Percentiles rank a stretch among this genome's conserved stretches.
These are phyloP conservation scores for Citrus australasica DNA, from an alignment of 345 rosid genomes.

Conservation along the genomic window DNA sequence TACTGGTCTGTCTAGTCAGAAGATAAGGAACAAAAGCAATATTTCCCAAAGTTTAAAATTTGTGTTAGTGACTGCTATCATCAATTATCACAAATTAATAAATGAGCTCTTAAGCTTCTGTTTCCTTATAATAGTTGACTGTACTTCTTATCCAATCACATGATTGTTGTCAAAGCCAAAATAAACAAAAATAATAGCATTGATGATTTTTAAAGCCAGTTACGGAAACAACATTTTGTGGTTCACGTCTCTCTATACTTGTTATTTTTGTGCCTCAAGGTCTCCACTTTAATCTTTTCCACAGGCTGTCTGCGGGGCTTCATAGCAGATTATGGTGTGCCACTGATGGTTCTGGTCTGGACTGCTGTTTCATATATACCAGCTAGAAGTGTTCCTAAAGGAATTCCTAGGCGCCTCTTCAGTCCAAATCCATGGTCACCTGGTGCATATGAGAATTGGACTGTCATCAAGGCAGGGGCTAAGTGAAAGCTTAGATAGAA, in stretches of 20 bases:
- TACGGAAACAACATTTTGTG: too few species aligned
- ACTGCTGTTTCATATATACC: constrained; percentile 77
- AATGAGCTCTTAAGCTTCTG: not conserved
- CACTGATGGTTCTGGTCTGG: constrained; percentile 89
- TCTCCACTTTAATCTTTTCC: not conserved
- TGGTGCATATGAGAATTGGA: constrained; percentile 88
- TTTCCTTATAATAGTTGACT: not conserved
- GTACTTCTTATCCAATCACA: not conserved
- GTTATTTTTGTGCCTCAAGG: not conserved
- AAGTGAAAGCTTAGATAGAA: not conserved
- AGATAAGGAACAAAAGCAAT: not conserved
- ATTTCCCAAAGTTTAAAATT: not conserved
- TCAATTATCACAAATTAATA: not conserved
- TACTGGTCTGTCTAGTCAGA: not conserved
- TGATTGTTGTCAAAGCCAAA: not conserved
- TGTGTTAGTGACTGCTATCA: not conserved
- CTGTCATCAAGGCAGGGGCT: constrained; percentile 61
- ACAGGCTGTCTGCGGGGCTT: constrained; percentile 78
- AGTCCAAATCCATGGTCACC: constrained; percentile 98
- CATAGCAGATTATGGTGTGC: constrained; percentile 91
- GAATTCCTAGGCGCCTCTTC: constrained; percentile 89
- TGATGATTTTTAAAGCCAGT: not conserved
- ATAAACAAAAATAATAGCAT: not conserved
- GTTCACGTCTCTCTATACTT: not conserved
- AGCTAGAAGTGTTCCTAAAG: constrained; percentile 64